phyloP scores from a whole-genome alignment of 2,329 filamentous ascomycete species.

The Exophiala xenobiotica region DNA sequence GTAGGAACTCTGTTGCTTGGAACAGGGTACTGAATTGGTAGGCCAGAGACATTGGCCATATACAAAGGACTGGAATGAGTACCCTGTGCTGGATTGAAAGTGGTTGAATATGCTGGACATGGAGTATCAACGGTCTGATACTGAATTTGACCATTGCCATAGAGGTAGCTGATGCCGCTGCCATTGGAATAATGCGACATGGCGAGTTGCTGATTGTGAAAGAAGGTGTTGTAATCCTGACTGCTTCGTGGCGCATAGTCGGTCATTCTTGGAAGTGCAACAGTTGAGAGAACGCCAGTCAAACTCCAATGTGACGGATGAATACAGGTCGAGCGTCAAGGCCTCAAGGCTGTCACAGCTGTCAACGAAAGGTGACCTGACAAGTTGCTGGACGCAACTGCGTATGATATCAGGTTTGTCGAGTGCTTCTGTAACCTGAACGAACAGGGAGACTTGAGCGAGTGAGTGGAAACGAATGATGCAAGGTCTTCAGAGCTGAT shows the following conservation, averaged over 20 bases:
- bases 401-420: conserved; percentile 5
- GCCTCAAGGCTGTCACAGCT: conserved; percentile 21
- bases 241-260: conserved; percentile 41
- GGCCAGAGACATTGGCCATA: conserved; percentile 34
- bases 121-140: conserved; percentile 33
- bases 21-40: conserved; percentile 37
- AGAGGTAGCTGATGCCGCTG: conserved; percentile 31
- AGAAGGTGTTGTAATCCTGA: conserved; percentile 35
- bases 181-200: conserved; percentile 35
- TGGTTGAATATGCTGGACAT: conserved; percentile 40
- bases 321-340: conserved; percentile 15
- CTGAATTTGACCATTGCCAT: conserved; percentile 28
- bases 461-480: neutral
- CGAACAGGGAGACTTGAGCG: neutral
- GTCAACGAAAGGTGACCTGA: conserved; percentile 22
- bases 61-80: conserved; percentile 34
- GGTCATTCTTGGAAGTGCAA: conserved; percentile 37
- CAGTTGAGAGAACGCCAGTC: conserved; percentile 20
- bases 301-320: conserved; percentile 16
- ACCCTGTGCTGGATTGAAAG: conserved; percentile 39
- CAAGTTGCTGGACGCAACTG: conserved; percentile 10
- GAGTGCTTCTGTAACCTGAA: neutral
- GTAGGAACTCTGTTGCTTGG: conserved; percentile 32
- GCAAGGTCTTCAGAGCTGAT: neutral
- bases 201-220: conserved; percentile 23